A percentile compares a stretch with the other conserved stretches of the same genome.
These are phyloP conservation scores for Mycena kentingensis DNA, from an alignment of 768 basidiomycete genomes.

Conservation along the genomic window DNA sequence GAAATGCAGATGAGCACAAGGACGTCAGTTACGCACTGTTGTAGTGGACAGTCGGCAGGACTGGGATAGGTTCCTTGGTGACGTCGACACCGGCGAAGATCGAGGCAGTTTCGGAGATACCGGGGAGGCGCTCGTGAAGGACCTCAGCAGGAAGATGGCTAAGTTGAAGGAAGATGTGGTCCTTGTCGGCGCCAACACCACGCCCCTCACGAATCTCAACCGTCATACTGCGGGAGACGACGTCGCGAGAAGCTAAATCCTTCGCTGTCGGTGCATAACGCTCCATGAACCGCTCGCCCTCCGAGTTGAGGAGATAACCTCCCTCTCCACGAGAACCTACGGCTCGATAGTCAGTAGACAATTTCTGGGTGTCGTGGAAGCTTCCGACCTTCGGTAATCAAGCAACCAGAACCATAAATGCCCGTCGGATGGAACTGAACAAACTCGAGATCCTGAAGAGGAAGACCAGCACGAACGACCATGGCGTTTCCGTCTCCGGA, in stretches of 20 bases:
- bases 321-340: conserved; percentile 97
- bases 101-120: conserved; percentile 99
- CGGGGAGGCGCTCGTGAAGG: conserved; percentile 94
- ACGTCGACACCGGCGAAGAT: conserved; percentile 99
- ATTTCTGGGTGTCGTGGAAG: not conserved
- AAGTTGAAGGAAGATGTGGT: conserved; percentile 95
- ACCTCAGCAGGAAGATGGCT: conserved; percentile 96
- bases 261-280: conserved; percentile 99
- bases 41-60: conserved; percentile 97
- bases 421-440: conserved; percentile 99
- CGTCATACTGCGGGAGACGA: conserved; percentile 99
- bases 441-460: conserved; percentile 96
- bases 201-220: conserved; percentile 98
- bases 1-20: conserved; percentile 12
- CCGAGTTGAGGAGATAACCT: conserved; percentile 96
- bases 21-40: conserved; percentile 70
- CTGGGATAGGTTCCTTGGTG: conserved; percentile 99
- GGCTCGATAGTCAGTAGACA: not conserved
- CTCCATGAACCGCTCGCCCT: conserved; percentile 99
- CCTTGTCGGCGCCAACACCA: conserved; percentile 97
- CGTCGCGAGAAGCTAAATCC: conserved; percentile 98
- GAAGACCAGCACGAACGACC: conserved; percentile 95
- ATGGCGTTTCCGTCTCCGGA: conserved; percentile 99
- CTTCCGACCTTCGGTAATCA: conserved; percentile 90
- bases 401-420: conserved; percentile 98